Conservation (phyloP, 352 stramenopile genomes). For the Discostella stelligera region DNA sequence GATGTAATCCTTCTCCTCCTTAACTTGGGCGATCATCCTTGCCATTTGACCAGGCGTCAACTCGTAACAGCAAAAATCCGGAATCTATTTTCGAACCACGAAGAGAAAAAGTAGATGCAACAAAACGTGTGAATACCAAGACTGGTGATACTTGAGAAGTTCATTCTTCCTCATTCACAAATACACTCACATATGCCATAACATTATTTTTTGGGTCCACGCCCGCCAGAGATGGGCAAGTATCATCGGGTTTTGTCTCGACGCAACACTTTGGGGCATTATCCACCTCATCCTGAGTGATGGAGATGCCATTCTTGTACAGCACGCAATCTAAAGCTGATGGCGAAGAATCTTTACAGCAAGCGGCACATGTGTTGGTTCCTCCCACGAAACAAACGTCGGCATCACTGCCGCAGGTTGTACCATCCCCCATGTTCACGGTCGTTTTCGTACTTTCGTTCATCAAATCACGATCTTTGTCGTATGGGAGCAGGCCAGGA, state of each 20-base stretch:
- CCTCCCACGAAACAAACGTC: not conserved
- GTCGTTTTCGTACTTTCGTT: not conserved
- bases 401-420: not conserved
- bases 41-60: conserved; percentile 18
- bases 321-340: not conserved
- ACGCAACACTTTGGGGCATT: not conserved
- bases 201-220: conserved; percentile 23
- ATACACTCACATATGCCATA: conserved; percentile 14
- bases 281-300: conserved; percentile 3
- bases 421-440: not conserved
- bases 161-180: not conserved
- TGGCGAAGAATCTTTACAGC: not conserved
- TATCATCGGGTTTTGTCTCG: not conserved
- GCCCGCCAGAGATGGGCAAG: not conserved
- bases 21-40: conserved; percentile 21
- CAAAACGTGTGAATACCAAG: too few species aligned
- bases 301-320: not conserved
- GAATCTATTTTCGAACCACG: conserved; percentile 4
- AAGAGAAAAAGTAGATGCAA: not conserved
- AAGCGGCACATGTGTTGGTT: conserved; percentile 12
- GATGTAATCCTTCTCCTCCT: conserved; percentile 30
- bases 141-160: too few species aligned
- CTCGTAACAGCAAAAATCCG: conserved; percentile 15
- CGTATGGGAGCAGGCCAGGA: conserved; percentile 22
- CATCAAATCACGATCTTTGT: conserved; percentile 22